Evolutionary conservation across 495 filamentous ascomycete genomes (phyloP).

Genomic region (Bacidia gigantensis): DNA sequence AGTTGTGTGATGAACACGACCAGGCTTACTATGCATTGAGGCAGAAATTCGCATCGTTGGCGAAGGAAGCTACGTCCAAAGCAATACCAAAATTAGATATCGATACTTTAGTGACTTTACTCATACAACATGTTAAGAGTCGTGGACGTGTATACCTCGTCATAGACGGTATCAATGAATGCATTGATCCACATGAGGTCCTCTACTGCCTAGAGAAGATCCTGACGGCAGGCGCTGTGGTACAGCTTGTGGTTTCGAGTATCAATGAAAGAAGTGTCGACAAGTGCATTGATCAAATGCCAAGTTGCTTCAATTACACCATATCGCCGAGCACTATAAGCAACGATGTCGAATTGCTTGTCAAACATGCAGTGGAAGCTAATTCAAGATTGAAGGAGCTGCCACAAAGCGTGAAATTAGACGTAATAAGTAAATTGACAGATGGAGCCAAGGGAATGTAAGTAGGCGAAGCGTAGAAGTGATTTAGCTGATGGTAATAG

Average conservation of each 20-base stretch:
- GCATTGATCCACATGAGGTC: conserved; percentile 6
- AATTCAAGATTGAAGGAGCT: conserved; percentile 1
- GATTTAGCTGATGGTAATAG: neutral
- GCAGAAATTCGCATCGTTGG: neutral
- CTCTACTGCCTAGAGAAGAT: neutral
- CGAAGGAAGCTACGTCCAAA: neutral
- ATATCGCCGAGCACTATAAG: neutral
- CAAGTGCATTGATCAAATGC: conserved; percentile 1
- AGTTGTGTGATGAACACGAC: neutral
- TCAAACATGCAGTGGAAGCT: conserved; percentile 1
- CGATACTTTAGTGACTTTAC: neutral
- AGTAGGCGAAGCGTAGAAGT: neutral
- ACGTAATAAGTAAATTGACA: neutral
- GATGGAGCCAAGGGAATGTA: conserved; percentile 5
- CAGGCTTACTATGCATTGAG: neutral
- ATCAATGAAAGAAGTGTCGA: conserved; percentile 12
- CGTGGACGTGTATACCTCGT: neutral
- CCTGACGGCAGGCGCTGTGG: neutral
- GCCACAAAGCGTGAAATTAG: neutral
- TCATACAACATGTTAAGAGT: neutral
- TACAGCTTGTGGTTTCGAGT: conserved; percentile 9
- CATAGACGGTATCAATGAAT: conserved; percentile 11
- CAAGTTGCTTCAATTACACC: neutral
- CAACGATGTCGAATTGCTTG: conserved; percentile 4
- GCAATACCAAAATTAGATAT: neutral